Evolutionary conservation across 139 green algal genomes (phyloP).

Genomic region (Chlamydomonas applanata): DNA sequence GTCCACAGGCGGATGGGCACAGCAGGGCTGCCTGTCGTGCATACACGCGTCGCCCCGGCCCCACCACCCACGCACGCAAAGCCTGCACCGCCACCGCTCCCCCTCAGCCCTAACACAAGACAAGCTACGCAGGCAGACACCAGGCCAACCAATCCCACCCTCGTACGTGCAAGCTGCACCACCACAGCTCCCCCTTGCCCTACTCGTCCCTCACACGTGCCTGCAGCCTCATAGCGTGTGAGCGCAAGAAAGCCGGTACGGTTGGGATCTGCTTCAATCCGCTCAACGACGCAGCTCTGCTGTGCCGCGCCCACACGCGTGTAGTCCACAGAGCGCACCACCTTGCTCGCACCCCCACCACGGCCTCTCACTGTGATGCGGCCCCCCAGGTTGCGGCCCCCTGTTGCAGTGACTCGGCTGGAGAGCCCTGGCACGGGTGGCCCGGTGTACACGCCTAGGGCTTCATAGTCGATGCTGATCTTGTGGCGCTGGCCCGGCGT

Average conservation of each 20-base stretch:
- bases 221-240: constrained; percentile 53
- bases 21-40: no score
- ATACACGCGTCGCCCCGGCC: no score
- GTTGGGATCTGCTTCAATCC: constrained; percentile 95
- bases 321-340: constrained; percentile 77
- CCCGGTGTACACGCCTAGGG: constrained; percentile 50
- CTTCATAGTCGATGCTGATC: constrained; percentile 42
- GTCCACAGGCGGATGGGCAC: no score
- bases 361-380: constrained; percentile 70
- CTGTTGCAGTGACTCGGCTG: constrained; percentile 46
- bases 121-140: no score
- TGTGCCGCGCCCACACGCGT: constrained; percentile 1
- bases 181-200: no score
- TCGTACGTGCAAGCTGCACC: no score
- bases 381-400: constrained; percentile 73
- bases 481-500: constrained; percentile 74
- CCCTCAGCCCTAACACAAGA: no score
- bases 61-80: no score
- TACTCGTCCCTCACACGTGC: no score
- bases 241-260: constrained; percentile 84
- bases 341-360: constrained; percentile 72
- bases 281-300: constrained; percentile 61
- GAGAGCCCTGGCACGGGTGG: constrained; percentile 34
- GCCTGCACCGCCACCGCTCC: no score
- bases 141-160: no score